A percentile compares a stretch with the other conserved stretches of the same genome.
Conservation (phyloP, 2,329 filamentous ascomycete species). For the Exserohilum turcica region DNA sequence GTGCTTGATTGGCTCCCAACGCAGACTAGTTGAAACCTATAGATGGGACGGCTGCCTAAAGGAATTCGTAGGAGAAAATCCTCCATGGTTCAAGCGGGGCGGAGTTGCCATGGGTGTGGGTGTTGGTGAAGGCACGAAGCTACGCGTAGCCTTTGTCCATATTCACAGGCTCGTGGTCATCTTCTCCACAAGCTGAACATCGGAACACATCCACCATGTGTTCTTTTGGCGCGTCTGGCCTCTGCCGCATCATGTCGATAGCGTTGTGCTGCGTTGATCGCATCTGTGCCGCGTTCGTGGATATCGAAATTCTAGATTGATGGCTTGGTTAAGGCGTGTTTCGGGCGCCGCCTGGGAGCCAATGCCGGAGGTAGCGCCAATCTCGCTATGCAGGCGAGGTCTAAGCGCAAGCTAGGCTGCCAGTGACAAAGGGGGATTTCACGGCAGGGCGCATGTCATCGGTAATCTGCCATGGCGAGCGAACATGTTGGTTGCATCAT, state of each 20-base stretch:
- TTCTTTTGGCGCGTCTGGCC: neutral
- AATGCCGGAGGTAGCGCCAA: slow-evolving; percentile 1
- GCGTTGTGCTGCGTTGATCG: neutral
- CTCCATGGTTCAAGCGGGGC: neutral
- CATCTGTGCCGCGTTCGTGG: neutral
- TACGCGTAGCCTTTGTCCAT: neutral
- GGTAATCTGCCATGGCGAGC: neutral
- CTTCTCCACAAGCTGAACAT: neutral
- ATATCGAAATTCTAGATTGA: neutral
- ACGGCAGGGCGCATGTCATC: neutral
- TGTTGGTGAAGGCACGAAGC: neutral
- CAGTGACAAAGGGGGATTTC: neutral
- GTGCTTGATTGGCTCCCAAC: neutral
- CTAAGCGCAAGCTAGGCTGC: neutral
- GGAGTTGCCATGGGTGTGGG: neutral
- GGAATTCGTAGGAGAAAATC: slow-evolving; percentile 2
- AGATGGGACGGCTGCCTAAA: slow-evolving; percentile 3
- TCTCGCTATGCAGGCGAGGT: neutral
- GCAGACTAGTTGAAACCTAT: slow-evolving; percentile 2
- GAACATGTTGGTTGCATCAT: neutral
- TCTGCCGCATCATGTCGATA: neutral
- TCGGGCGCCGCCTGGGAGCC: slow-evolving; percentile 4
- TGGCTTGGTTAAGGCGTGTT: slow-evolving; percentile 3
- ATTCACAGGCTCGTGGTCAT: neutral
- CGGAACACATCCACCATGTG: neutral